Evolutionary conservation across 164 flowering plant species (phyloP).

Genomic region (Echeveria elegans): DNA sequence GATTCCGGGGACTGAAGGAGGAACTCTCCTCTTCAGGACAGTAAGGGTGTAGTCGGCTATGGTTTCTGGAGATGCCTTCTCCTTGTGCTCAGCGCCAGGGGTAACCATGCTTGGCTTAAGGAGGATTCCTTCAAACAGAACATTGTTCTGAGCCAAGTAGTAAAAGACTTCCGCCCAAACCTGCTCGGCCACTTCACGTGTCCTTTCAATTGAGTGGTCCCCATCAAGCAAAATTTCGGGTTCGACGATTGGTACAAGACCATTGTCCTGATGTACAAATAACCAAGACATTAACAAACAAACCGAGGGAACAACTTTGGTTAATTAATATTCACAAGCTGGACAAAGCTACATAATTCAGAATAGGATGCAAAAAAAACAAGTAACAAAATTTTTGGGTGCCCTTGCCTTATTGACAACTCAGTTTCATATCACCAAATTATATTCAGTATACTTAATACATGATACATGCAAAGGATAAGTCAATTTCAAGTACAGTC

Average conservation of each 20-base stretch:
- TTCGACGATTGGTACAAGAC: conserved; percentile 79
- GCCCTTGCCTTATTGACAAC: neutral
- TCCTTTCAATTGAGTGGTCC: conserved; percentile 69
- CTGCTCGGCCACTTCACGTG: conserved; percentile 70
- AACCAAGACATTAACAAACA: neutral
- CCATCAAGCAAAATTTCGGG: conserved; percentile 91
- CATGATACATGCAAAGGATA: neutral
- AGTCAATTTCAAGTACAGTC: neutral
- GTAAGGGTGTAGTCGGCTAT: conserved; percentile 62
- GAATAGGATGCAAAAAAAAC: neutral
- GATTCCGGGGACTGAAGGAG: conserved; percentile 83
- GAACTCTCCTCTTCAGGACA: conserved; percentile 68
- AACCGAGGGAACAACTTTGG: neutral
- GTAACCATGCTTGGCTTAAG: conserved; percentile 93
- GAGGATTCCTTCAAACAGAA: conserved; percentile 62
- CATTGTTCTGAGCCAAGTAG: conserved; percentile 76
- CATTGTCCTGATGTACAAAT: conserved; percentile 46
- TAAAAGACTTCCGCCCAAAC: conserved; percentile 82
- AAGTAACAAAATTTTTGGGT: too few species aligned
- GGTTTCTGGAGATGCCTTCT: conserved; percentile 68
- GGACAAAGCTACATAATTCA: neutral
- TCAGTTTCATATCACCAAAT: too few species aligned
- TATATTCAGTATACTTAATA: neutral
- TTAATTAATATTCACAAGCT: neutral
- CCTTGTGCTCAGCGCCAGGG: conserved; percentile 81